These are phyloP conservation scores for Blastomyces emzantsi DNA, from an alignment of 2,329 filamentous ascomycete species.

Conservation along the genomic window DNA sequence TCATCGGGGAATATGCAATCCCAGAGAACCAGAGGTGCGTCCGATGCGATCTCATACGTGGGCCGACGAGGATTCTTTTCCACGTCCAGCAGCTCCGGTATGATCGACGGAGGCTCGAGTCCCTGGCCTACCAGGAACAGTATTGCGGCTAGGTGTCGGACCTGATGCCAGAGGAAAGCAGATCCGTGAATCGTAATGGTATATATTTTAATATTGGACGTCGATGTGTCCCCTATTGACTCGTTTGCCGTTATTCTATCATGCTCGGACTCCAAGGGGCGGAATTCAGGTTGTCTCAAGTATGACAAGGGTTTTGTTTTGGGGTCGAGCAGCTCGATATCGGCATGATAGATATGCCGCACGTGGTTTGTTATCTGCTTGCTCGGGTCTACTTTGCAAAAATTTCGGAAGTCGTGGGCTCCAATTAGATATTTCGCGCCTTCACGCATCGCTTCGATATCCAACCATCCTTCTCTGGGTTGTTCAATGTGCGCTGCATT, in stretches of 20 bases:
- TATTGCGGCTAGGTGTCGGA: constrained; percentile 84
- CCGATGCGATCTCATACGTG: constrained; percentile 81
- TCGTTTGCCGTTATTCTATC: constrained; percentile 13
- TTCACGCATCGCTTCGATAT: constrained; percentile 76
- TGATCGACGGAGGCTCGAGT: constrained; percentile 64
- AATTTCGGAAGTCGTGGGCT: constrained; percentile 88
- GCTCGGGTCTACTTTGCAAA: constrained; percentile 84
- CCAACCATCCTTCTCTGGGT: constrained; percentile 63
- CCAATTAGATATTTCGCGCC: constrained; percentile 76
- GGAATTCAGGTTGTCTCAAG: constrained; percentile 41
- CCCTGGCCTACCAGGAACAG: constrained; percentile 90
- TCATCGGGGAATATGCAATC: constrained; percentile 75
- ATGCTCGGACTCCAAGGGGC: constrained; percentile 19
- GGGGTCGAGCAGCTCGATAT: constrained; percentile 60
- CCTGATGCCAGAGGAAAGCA: constrained; percentile 97
- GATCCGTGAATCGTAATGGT: constrained; percentile 81
- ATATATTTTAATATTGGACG: constrained; percentile 58
- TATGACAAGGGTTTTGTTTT: constrained; percentile 48
- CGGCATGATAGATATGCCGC: constrained; percentile 68
- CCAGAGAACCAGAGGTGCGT: constrained; percentile 87
- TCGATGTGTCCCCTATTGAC: constrained; percentile 24
- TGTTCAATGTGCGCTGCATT: constrained; percentile 11
- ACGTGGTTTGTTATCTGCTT: constrained; percentile 84
- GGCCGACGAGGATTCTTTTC: constrained; percentile 64
- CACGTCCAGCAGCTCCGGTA: constrained; percentile 67